Evolutionary conservation across 306 rosid species (phyloP), one percentile per base, ranked within the genome.

Genomic region (Oxytropis ochrocephala): DNA sequence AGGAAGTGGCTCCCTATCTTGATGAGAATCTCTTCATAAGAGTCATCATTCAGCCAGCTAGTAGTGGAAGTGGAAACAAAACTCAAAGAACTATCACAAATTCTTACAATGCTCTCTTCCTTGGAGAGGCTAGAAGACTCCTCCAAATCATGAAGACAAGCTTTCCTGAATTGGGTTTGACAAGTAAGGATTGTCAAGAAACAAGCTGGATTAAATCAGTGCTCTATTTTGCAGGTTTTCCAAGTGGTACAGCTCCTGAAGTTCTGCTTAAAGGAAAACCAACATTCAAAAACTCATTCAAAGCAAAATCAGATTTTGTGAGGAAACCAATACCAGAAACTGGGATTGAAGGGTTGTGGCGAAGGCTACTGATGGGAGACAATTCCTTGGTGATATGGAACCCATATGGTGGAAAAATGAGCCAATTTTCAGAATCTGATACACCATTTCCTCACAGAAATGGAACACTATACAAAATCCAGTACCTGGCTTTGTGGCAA

Each of bases 131-230:
- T 0, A 64, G 48, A 3, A 41, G 14, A 36, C 74, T 88, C 7
- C 44, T 91, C 3, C 67, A 59, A 38, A 56, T 86, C 1, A 55
- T 81, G 76, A 49, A 51, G 11, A 19, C 33, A 6, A 75, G 76
- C 47, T 91, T 91, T 24, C 96, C 96, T 0, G 97, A 89, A 10
- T 64, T 91, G 57, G 92, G 88, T 4, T 70, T 88, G 13, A 55
- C 79, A 2, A 36, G 1, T 2, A 70, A 81, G 6, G 83, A 88
- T 8, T 82, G 86, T 17, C 11, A 3, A 0, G 93, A 85, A 79
- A 83, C 82, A 21, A 86, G 83, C 12, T 91, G 96, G 97, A 75
- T 91, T 59, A 75, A 82, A 52, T 86, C 97, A 0, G 85, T 81
- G 7, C 78, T 87, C 0, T 79, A 83, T 60, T 47, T 83, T 7